Conservation (phyloP, 2,329 filamentous ascomycete species). For the Dactylellina haptotyla region DNA sequence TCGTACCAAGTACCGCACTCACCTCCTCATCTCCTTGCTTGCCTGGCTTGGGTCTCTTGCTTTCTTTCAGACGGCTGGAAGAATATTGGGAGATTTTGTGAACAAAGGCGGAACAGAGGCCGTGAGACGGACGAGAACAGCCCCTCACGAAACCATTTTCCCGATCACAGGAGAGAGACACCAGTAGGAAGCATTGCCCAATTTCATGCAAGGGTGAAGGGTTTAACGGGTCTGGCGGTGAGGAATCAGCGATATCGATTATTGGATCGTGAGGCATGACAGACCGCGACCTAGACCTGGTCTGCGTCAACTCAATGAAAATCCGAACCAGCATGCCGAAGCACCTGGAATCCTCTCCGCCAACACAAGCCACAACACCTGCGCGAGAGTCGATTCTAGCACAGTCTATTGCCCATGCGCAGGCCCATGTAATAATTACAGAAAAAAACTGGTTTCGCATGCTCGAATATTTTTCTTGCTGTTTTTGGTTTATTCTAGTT, state of each 20-base stretch:
- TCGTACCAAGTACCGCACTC: too few relatives aligned
- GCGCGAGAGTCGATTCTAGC: too few relatives aligned
- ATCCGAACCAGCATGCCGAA: slow-evolving; percentile 16
- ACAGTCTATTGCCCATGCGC: too few relatives aligned
- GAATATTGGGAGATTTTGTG: neutral
- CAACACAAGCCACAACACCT: slow-evolving; percentile 8
- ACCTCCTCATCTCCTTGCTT: slow-evolving; percentile 39
- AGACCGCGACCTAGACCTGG: slow-evolving; percentile 14
- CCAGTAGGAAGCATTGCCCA: slow-evolving; percentile 12
- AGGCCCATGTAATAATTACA: too few relatives aligned
- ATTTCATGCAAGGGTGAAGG: slow-evolving; percentile 39
- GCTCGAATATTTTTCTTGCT: too few relatives aligned
- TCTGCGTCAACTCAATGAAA: slow-evolving; percentile 24
- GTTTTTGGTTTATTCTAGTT: neutral
- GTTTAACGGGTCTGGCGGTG: neutral
- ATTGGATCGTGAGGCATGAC: slow-evolving; percentile 9
- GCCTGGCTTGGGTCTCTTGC: too few relatives aligned
- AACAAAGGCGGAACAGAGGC: neutral
- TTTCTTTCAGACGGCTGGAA: slow-evolving; percentile 16
- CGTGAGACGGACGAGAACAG: neutral
- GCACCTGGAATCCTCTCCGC: neutral
- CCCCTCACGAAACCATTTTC: slow-evolving; percentile 1
- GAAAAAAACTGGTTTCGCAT: too few relatives aligned
- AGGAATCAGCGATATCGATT: slow-evolving; percentile 18
- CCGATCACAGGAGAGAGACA: slow-evolving; percentile 17